Percentiles rank a stretch among this genome's conserved stretches.
phyloP scores from a whole-genome alignment of 495 filamentous ascomycete species.

The Daldinia decipiens region DNA sequence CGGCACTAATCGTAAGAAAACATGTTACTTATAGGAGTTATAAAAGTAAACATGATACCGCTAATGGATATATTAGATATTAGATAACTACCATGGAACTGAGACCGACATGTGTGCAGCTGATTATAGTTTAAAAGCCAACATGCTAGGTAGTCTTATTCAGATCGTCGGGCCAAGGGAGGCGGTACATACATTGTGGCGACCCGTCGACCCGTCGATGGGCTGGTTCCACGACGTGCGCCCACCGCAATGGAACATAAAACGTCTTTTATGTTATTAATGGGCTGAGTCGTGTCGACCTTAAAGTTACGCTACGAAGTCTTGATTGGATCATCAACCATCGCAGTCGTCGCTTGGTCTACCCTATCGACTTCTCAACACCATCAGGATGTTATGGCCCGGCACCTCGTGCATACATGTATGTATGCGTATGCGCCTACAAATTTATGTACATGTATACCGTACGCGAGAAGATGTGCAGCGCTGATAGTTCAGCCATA shows the following conservation, averaged over 20 bases:
- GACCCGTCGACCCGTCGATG: neutral
- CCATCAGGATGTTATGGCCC: neutral
- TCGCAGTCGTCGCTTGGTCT: neutral
- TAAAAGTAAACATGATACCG: conserved; percentile 9
- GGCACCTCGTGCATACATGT: neutral
- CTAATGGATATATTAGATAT: neutral
- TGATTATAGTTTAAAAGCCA: neutral
- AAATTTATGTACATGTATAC: neutral
- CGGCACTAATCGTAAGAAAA: conserved; percentile 1
- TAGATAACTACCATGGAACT: neutral
- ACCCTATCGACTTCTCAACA: neutral
- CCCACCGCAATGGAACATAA: conserved; percentile 7
- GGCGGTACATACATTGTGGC: neutral
- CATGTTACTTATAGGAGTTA: conserved; percentile 14
- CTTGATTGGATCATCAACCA: neutral
- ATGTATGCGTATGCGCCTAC: neutral
- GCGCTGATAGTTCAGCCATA: neutral
- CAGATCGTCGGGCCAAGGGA: neutral
- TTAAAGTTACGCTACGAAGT: conserved; percentile 1
- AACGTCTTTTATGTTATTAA: conserved; percentile 5
- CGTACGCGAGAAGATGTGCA: neutral
- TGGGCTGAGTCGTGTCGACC: neutral
- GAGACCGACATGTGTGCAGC: neutral
- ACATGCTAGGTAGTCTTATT: neutral
- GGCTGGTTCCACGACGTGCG: conserved; percentile 13